Conservation (phyloP, 495 filamentous ascomycete species). For the Geoglossum glabrum region DNA sequence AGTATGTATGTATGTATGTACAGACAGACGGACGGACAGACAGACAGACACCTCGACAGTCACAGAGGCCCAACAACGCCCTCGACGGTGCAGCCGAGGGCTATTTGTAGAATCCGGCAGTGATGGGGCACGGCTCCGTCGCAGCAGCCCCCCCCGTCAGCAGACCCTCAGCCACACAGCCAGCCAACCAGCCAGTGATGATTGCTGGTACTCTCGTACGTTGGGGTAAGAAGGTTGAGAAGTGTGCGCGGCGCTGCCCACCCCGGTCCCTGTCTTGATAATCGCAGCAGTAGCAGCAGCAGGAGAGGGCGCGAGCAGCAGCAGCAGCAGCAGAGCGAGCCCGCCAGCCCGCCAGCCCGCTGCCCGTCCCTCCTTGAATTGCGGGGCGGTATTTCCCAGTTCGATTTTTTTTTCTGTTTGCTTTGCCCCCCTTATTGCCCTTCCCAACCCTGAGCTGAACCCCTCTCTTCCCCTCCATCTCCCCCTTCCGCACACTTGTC, state of each 20-base stretch:
- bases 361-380: constrained; percentile 1
- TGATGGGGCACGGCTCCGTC: neutral
- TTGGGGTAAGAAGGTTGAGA: neutral
- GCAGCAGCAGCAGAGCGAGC: neutral
- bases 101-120: neutral
- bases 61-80: too few species aligned
- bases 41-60: too few species aligned
- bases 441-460: neutral
- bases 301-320: too few species aligned
- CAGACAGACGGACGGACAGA: too few species aligned
- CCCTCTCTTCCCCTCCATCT: constrained; percentile 3
- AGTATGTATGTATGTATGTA: too few species aligned
- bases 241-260: neutral
- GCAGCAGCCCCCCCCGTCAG: neutral
- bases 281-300: neutral
- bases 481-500: neutral
- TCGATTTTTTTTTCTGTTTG: neutral
- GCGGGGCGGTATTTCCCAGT: neutral
- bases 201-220: neutral
- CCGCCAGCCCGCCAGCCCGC: neutral
- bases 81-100: neutral
- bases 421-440: neutral
- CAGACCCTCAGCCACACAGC: neutral
- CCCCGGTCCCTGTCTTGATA: neutral
- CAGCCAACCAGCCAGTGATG: neutral